phyloP scores from a whole-genome alignment of 2,329 filamentous ascomycete species.

The Aureobasidium zeae region DNA sequence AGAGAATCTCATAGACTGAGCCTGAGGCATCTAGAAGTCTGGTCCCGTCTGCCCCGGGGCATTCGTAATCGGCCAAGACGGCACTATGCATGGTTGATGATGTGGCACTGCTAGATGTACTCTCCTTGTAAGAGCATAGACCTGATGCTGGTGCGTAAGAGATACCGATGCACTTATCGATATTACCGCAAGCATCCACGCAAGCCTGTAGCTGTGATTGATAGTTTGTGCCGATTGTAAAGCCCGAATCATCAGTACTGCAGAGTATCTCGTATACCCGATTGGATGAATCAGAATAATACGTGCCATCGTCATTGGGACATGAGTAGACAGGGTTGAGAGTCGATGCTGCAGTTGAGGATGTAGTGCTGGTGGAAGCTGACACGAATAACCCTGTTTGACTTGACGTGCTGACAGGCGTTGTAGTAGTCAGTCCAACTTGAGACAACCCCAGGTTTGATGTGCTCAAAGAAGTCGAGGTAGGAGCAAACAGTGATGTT shows the following conservation, averaged over 20 bases:
- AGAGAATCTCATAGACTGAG: constrained; percentile 23
- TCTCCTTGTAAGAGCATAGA: constrained; percentile 21
- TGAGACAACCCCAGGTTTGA: too few species aligned
- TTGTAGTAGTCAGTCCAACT: too few species aligned
- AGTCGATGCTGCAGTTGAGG: constrained; percentile 18
- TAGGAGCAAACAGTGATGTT: too few species aligned
- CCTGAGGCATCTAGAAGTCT: constrained; percentile 22
- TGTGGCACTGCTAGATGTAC: background rate
- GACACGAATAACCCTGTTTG: background rate
- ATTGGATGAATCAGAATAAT: constrained; percentile 21
- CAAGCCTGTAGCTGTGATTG: constrained; percentile 21
- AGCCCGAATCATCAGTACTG: constrained; percentile 18
- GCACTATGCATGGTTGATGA: constrained; percentile 17
- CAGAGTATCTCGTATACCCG: constrained; percentile 22
- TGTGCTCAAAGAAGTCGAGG: too few species aligned
- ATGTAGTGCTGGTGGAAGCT: background rate
- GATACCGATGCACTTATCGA: constrained; percentile 19
- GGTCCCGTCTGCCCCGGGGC: constrained; percentile 21
- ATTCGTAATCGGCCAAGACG: constrained; percentile 18
- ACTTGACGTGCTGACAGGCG: too few species aligned
- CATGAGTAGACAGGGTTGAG: constrained; percentile 20
- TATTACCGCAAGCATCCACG: constrained; percentile 20
- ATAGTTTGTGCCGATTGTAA: constrained; percentile 14
- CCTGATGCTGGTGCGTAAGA: constrained; percentile 16
- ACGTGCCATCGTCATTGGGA: constrained; percentile 21